These are phyloP conservation scores for Macrolepiota dolichaula DNA, from an alignment of 768 basidiomycete genomes.

Conservation along the genomic window DNA sequence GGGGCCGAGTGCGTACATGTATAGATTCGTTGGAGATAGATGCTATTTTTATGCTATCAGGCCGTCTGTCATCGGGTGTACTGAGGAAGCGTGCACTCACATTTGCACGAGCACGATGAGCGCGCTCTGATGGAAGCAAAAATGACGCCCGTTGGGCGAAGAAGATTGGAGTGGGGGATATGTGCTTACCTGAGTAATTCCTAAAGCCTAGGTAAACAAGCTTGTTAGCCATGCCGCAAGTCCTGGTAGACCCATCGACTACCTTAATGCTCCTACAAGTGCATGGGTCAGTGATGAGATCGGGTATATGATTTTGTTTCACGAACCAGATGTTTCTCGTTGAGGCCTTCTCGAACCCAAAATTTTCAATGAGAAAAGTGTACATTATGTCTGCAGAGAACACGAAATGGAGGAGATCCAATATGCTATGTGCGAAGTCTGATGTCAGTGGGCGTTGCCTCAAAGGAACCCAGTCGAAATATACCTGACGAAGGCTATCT, in stretches of 20 bases:
- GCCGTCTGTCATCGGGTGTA: background rate
- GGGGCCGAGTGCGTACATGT: background rate
- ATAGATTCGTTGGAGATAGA: constrained; percentile 2
- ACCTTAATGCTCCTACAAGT: constrained; percentile 9
- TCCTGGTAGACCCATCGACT: background rate
- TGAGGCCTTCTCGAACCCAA: background rate
- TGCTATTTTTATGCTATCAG: background rate
- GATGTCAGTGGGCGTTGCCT: background rate
- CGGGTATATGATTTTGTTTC: background rate
- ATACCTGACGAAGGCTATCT: constrained; percentile 4
- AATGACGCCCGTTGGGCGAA: background rate
- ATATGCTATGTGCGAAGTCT: background rate
- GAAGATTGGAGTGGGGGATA: background rate
- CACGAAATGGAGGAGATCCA: constrained; percentile 4
- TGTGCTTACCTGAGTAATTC: constrained; percentile 2
- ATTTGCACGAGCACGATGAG: constrained; percentile 6
- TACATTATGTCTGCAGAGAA: constrained; percentile 5
- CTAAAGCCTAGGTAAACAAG: background rate
- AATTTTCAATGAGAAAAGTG: constrained; percentile 7
- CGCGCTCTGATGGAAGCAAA: background rate
- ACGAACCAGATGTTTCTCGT: constrained; percentile 3
- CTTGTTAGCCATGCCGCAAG: background rate
- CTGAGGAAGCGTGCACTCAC: background rate
- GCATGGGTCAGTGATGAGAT: background rate
- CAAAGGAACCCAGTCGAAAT: background rate